Evolutionary conservation across 352 stramenopile species (phyloP), one percentile per base, ranked within the genome.

Genomic region (Globisporangium yorkense): DNA sequence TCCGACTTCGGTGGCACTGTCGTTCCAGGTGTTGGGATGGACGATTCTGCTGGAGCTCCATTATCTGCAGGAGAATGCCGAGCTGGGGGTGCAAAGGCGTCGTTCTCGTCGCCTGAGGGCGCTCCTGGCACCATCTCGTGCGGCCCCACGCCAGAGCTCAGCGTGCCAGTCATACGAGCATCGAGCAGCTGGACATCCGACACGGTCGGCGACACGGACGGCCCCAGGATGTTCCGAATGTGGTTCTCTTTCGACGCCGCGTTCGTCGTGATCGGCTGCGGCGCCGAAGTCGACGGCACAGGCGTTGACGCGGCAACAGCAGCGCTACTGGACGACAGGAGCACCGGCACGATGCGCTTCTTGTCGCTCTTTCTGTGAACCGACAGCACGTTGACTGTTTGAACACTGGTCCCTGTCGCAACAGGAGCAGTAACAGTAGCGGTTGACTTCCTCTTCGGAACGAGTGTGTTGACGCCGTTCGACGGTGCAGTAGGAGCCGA

Each of bases 151-250:
- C 10, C 20, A 27, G n/a, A 48, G 43, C n/a, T 29, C 43, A 48
- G 54, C 20, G 62, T 46, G 10, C 69, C 71, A 61, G 70, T 66
- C 70, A 92, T 88, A 5, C 81, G 78, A 48, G 80, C 61, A 47
- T 87, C 67, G 48, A 91, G 65, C 12, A 88, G 56, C 10, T 61
- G 76, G 21, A 72, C 74, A 31, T 89, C 76, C 12, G 74, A 70
- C 5, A 77, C 66, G 21, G 44, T 82, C 16, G 74, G 73, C 35
- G 80, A 85, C 27, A 85, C 57, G 5, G 72, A 84, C 10, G 81
- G 81, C 4, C 75, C 73, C 6, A 89, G 69, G 57, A 91, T 91
- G 47, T 91, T 89, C 37, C 77, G 77, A 56, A 91, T 91, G 51
- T 88, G 84, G 69, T 88, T 89, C n/a, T 81, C 66, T n/a, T 72